Percentiles rank a stretch among this genome's conserved stretches.
These are phyloP conservation scores for Fraxinus velutina DNA, from an alignment of 305 asterid species.

Conservation along the genomic window DNA sequence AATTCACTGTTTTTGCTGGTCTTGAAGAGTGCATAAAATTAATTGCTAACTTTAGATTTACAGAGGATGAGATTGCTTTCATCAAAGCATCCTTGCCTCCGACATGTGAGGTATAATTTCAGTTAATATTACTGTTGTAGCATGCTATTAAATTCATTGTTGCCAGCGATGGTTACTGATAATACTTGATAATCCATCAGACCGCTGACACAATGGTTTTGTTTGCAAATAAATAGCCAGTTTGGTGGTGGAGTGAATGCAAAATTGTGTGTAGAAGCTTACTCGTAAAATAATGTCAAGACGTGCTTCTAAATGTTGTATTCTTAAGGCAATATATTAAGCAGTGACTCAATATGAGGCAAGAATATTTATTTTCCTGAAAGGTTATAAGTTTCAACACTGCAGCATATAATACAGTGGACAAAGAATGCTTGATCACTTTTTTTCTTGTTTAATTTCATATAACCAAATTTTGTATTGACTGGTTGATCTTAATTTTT, in stretches of 20 bases:
- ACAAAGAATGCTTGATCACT: not conserved
- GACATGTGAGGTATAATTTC: constrained; percentile 71
- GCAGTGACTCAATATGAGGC: constrained; percentile 4
- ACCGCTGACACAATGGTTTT: not conserved
- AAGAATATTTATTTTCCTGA: not conserved
- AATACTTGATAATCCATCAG: not conserved
- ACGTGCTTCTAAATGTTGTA: not conserved
- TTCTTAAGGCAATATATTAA: not conserved
- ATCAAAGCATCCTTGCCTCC: constrained; percentile 57
- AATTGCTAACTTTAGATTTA: constrained; percentile 72
- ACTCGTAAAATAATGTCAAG: not conserved
- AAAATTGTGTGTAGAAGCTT: not conserved
- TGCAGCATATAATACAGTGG: not conserved
- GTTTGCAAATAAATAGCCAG: not conserved
- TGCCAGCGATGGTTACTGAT: not conserved
- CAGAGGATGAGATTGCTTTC: constrained; percentile 80
- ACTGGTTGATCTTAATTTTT: not conserved
- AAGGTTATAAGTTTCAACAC: not conserved
- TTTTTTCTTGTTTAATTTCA: not conserved
- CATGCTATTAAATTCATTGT: not conserved
- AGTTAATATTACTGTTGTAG: constrained; percentile 4
- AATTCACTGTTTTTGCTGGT: constrained; percentile 93
- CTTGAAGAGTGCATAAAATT: constrained; percentile 86
- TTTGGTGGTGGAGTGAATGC: not conserved
- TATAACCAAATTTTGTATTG: not conserved